Evolutionary conservation across 129 eudicot species (phyloP).

Genomic region (Flaveria ramosissima): DNA sequence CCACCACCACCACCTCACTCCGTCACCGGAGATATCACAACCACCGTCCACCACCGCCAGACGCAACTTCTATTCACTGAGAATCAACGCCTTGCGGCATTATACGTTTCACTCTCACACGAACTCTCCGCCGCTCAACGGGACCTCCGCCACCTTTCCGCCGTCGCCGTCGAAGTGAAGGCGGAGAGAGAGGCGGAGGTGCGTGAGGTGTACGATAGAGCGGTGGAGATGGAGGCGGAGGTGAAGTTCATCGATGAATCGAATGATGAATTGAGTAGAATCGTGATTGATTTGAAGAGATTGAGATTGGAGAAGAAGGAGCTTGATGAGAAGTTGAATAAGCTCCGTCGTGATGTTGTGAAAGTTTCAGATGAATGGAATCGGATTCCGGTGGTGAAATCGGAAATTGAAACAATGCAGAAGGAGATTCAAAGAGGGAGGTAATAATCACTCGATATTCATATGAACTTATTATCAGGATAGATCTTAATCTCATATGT

Average conservation of each 20-base stretch:
- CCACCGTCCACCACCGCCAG: slow-evolving; percentile 41
- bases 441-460: slow-evolving; percentile 24
- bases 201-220: slow-evolving; percentile 46
- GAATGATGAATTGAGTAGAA: slow-evolving; percentile 39
- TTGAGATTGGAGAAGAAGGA: slow-evolving; percentile 54
- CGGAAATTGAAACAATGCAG: slow-evolving; percentile 57
- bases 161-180: slow-evolving; percentile 42
- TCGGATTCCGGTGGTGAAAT: slow-evolving; percentile 30
- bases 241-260: slow-evolving; percentile 36
- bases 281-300: slow-evolving; percentile 45
- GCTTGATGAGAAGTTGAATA: slow-evolving; percentile 45
- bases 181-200: slow-evolving; percentile 56
- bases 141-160: slow-evolving; percentile 53
- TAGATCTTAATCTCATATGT: not conserved
- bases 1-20: slow-evolving; percentile 9
- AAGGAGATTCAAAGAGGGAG: slow-evolving; percentile 73
- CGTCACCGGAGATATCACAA: slow-evolving; percentile 39
- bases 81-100: slow-evolving; percentile 50
- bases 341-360: slow-evolving; percentile 34
- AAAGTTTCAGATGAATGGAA: slow-evolving; percentile 28
- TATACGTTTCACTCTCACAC: slow-evolving; percentile 50
- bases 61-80: slow-evolving; percentile 52
- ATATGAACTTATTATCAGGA: not conserved
- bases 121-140: slow-evolving; percentile 48
- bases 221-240: slow-evolving; percentile 45